These are phyloP conservation scores for Erodium moschatum DNA, from an alignment of 441 rosid species.

Conservation along the genomic window DNA sequence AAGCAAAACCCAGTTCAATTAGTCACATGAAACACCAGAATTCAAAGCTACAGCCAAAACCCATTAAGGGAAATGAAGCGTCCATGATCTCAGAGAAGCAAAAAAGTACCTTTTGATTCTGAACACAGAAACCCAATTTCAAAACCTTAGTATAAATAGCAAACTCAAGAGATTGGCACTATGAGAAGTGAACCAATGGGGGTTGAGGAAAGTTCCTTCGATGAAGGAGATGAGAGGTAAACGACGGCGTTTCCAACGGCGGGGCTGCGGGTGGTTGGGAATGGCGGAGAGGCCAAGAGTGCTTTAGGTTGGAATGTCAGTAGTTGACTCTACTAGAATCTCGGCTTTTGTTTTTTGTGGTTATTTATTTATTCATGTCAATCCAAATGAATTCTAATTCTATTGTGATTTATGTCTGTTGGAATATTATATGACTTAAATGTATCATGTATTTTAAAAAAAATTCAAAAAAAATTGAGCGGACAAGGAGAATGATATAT, in stretches of 20 bases:
- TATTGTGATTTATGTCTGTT: no score
- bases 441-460: no score
- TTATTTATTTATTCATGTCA: neutral
- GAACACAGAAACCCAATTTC: neutral
- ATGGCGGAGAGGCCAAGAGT: conserved; percentile 37
- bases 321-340: neutral
- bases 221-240: conserved; percentile 3
- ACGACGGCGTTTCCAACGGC: neutral
- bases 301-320: conserved; percentile 30
- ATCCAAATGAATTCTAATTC: neutral
- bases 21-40: neutral
- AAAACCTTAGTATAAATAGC: neutral
- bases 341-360: neutral
- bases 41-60: neutral
- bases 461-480: no score
- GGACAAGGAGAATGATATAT: no score
- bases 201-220: neutral
- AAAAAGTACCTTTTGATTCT: neutral
- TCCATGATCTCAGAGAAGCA: neutral
- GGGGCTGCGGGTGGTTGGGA: neutral
- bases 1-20: neutral
- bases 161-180: neutral
- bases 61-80: neutral
- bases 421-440: no score
- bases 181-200: neutral